Evolutionary conservation across 2,329 filamentous ascomycete genomes (phyloP).

Genomic region (Pseudopyricularia cyperi): DNA sequence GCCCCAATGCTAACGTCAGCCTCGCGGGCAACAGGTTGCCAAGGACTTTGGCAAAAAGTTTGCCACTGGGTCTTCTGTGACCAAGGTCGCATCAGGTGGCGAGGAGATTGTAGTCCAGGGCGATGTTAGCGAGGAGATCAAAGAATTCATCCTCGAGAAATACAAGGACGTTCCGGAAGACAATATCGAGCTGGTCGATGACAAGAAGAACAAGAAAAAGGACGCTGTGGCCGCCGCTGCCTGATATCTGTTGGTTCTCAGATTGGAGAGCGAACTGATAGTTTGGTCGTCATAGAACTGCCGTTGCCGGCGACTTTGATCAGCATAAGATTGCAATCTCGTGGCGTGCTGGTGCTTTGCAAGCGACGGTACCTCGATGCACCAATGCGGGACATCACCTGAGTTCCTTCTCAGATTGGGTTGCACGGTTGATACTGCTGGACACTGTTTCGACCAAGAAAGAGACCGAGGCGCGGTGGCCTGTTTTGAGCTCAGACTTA

Average conservation of each 20-base stretch:
- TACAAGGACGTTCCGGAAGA: slow-evolving; percentile 87
- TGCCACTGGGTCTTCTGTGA: slow-evolving; percentile 84
- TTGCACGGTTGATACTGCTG: no score
- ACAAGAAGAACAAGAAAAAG: slow-evolving; percentile 67
- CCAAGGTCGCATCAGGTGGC: slow-evolving; percentile 70
- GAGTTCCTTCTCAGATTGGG: no score
- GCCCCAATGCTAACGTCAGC: neutral
- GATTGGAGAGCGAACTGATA: neutral
- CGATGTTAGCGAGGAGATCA: slow-evolving; percentile 87
- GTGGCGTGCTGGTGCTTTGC: no score
- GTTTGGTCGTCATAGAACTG: neutral
- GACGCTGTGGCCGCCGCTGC: neutral
- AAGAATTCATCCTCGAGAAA: slow-evolving; percentile 80
- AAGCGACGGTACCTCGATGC: no score
- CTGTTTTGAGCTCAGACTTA: no score
- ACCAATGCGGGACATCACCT: no score
- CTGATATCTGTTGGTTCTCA: neutral
- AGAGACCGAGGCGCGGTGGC: no score
- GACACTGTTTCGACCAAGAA: no score
- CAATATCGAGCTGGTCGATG: slow-evolving; percentile 88
- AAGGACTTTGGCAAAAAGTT: slow-evolving; percentile 99
- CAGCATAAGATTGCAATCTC: no score
- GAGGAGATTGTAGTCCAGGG: slow-evolving; percentile 98
- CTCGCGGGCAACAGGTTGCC: slow-evolving; percentile 36
- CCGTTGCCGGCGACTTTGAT: no score